Conservation (phyloP, 2,329 filamentous ascomycete species). For the Trichophyton rubrum region DNA sequence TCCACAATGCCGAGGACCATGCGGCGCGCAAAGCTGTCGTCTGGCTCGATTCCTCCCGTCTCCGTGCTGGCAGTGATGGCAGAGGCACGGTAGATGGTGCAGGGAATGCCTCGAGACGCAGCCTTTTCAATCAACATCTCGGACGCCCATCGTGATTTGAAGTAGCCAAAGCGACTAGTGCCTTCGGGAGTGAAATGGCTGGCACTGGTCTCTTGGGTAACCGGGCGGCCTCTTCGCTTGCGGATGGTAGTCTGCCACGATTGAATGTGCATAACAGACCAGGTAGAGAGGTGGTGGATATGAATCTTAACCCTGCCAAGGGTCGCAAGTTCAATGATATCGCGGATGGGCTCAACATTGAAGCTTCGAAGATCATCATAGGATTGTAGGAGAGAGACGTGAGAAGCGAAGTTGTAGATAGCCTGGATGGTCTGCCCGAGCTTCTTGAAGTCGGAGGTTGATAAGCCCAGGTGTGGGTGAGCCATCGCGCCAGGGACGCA, state of each 20-base stretch:
- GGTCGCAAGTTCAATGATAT: conserved; percentile 7
- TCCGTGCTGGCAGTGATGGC: conserved; percentile 6
- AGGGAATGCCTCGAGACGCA: conserved; percentile 1
- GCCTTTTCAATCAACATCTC: conserved; percentile 9
- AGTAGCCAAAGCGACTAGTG: conserved; percentile 7
- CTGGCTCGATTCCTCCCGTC: background rate
- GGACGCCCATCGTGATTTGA: conserved; percentile 8
- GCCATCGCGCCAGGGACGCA: conserved; percentile 6
- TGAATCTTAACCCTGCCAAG: conserved; percentile 2
- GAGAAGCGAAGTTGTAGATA: conserved; percentile 7
- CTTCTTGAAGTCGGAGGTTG: background rate
- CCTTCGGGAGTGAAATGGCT: conserved; percentile 5
- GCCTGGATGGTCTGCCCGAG: conserved; percentile 7
- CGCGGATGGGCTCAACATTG: conserved; percentile 4
- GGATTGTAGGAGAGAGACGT: conserved; percentile 8
- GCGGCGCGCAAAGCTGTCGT: conserved; percentile 8
- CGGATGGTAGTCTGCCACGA: conserved; percentile 5
- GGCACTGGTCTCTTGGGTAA: conserved; percentile 5
- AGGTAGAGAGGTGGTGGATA: conserved; percentile 9
- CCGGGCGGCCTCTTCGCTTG: conserved; percentile 2
- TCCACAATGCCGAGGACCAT: conserved; percentile 7
- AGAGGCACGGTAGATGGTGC: conserved; percentile 9
- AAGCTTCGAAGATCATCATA: conserved; percentile 6
- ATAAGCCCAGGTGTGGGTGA: conserved; percentile 3
- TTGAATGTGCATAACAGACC: conserved; percentile 7